A percentile compares a stretch with the other conserved stretches of the same genome.
Conservation (phyloP, 2,329 filamentous ascomycete species). For the Plenodomus biglobosus region DNA sequence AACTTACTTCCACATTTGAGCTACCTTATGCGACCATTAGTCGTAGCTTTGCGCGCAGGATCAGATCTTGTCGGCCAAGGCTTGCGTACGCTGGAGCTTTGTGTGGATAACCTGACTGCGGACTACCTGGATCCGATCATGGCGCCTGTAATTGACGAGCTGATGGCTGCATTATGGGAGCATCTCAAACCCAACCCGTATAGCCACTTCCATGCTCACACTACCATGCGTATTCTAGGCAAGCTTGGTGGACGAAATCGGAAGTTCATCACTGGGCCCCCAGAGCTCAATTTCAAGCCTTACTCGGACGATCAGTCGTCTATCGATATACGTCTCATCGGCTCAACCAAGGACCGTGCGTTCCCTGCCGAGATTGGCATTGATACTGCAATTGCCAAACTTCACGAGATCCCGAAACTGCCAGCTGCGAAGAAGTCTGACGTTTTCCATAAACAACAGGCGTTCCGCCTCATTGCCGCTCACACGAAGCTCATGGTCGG, state of each 20-base stretch:
- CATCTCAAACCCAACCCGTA: slow-evolving; percentile 93
- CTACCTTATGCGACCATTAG: slow-evolving; percentile 94
- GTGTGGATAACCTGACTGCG: slow-evolving; percentile 95
- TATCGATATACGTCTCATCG: slow-evolving; percentile 85
- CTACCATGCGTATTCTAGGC: slow-evolving; percentile 93
- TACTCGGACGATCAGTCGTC: slow-evolving; percentile 87
- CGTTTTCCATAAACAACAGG: slow-evolving; percentile 88
- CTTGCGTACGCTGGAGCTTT: slow-evolving; percentile 88
- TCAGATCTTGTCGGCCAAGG: slow-evolving; percentile 95
- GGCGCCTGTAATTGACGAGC: slow-evolving; percentile 96
- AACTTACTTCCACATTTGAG: slow-evolving; percentile 93
- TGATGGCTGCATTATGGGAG: slow-evolving; percentile 97
- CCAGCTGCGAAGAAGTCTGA: slow-evolving; percentile 67
- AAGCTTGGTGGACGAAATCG: slow-evolving; percentile 94
- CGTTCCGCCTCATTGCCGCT: slow-evolving; percentile 81
- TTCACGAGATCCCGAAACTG: slow-evolving; percentile 75
- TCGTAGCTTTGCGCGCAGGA: slow-evolving; percentile 89
- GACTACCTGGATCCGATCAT: slow-evolving; percentile 99
- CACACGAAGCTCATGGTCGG: slow-evolving; percentile 91
- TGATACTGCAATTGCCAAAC: slow-evolving; percentile 82
- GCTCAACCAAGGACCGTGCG: slow-evolving; percentile 82
- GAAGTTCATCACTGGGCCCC: slow-evolving; percentile 89
- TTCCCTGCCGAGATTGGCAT: slow-evolving; percentile 86
- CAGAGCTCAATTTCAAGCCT: slow-evolving; percentile 77
- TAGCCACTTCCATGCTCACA: slow-evolving; percentile 96